phyloP scores from a whole-genome alignment of 768 basidiomycete species.

The Psilocybe sp. region DNA sequence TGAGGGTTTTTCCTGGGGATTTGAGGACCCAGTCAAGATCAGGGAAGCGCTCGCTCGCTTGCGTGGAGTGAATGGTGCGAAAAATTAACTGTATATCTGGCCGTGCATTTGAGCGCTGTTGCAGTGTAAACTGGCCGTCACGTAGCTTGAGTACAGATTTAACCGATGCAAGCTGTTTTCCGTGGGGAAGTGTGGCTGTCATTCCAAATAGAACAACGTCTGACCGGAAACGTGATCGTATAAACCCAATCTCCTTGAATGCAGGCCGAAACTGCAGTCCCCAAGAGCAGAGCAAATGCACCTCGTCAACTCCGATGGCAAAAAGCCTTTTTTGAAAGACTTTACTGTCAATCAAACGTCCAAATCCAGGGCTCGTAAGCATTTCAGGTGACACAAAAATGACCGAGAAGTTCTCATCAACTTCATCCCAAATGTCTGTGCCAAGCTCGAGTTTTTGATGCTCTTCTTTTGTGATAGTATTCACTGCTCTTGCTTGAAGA shows the following conservation, averaged over 20 bases:
- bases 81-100: slow-evolving; percentile 9
- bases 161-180: no score
- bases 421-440: slow-evolving; percentile 10
- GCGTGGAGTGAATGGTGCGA: slow-evolving; percentile 1
- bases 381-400: slow-evolving; percentile 13
- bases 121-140: no score
- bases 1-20: slow-evolving; percentile 1
- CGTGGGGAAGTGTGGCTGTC: slow-evolving; percentile 15
- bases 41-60: slow-evolving; percentile 7
- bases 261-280: slow-evolving; percentile 9
- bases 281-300: slow-evolving; percentile 14
- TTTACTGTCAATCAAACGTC: slow-evolving; percentile 7
- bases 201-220: slow-evolving; percentile 2
- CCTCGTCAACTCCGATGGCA: slow-evolving; percentile 12
- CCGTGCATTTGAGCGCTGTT: slow-evolving; percentile 11
- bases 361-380: slow-evolving; percentile 9
- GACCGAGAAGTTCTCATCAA: slow-evolving; percentile 3
- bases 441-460: no score
- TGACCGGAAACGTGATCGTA: slow-evolving; percentile 2
- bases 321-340: slow-evolving; percentile 5
- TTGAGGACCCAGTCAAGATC: slow-evolving; percentile 10
- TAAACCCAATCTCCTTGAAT: slow-evolving; percentile 12
- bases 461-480: slow-evolving; percentile 8
- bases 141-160: no score
- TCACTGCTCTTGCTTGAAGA: slow-evolving; percentile 6